A percentile compares a stretch with the other conserved stretches of the same genome.
Evolutionary conservation across 805 yeast genomes (phyloP).

Genomic region (Yamadazyma tumulicola): DNA sequence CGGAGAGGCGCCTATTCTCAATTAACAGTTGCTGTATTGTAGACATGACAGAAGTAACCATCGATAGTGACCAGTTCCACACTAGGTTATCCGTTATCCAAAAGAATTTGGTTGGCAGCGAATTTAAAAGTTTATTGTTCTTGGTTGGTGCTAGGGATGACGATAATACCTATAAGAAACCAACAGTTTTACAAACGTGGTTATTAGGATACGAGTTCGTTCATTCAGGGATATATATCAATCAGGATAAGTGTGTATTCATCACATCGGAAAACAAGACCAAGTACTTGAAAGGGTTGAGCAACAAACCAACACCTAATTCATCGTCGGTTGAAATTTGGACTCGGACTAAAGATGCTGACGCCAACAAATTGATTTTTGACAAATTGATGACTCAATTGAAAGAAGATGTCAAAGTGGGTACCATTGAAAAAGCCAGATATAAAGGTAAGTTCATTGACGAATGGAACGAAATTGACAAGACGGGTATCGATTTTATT

Average conservation of each 20-base stretch:
- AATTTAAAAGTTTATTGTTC: constrained; percentile 40
- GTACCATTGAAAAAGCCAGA: constrained; percentile 69
- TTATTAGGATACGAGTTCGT: constrained; percentile 92
- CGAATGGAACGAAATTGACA: constrained; percentile 59
- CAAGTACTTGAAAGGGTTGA: constrained; percentile 64
- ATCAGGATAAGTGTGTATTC: constrained; percentile 55
- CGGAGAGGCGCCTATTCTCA: too few relatives aligned
- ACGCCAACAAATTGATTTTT: constrained; percentile 67
- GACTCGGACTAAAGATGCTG: constrained; percentile 78
- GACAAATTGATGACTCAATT: constrained; percentile 50
- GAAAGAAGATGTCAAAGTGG: constrained; percentile 44
- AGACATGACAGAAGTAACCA: constrained; percentile 55
- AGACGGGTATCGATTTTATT: constrained; percentile 35
- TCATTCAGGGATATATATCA: constrained; percentile 73
- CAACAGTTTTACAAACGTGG: constrained; percentile 88
- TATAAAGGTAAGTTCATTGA: constrained; percentile 80
- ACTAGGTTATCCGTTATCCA: constrained; percentile 46
- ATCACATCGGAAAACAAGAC: constrained; percentile 85
- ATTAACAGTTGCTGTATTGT: too few relatives aligned
- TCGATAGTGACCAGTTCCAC: constrained; percentile 52
- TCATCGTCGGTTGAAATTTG: constrained; percentile 51
- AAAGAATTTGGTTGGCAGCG: constrained; percentile 24
- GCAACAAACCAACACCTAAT: constrained; percentile 35
- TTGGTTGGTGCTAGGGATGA: constrained; percentile 84
- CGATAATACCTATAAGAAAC: constrained; percentile 84